Base-by-base conservation (phyloP, 352 stramenopile genomes). In the Phytophthora pini region DNA sequence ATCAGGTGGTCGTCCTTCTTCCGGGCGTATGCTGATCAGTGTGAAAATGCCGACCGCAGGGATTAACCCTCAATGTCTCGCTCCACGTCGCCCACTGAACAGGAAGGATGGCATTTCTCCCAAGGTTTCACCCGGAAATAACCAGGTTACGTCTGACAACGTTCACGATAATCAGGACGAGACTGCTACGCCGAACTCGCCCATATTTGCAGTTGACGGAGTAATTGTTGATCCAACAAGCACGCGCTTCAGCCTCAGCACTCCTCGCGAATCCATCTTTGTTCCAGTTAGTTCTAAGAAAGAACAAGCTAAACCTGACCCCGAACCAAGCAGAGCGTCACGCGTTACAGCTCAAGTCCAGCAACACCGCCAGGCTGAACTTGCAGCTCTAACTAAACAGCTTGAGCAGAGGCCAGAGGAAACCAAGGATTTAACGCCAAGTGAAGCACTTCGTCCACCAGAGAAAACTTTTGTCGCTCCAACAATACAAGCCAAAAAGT, bases 181-280 rank as follows among this genome's bases (percentile, higher is more conserved):
- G 10, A 29, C 41, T 20, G 9, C 10, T 4, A 27, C 10, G 26
- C 3, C 11, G 20, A 36, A 45, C 11, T 17, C 31, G 39, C 51
- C 39, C 22, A 13, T 41, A 51, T 15, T 49, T 39, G 13, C 39
- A 34, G 48, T 73, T 29, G 47, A 61, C 17, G 65, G 65, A 22
- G 45, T 32, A 36, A 62, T 49, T 15, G 40, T 62, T 40, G 53
- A 59, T 3, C 44, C 50, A 12, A 44, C 32, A 34, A 59, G 39
- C n/a, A 44, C 48, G 2, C 74, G 74, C 8, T 74, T 74, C 38
- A 34, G 40, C 8, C 51, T 89, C 15, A 36, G 61, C 11, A 84
- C 80, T 11, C 70, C 70, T 26, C 70, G 74, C 9, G 78, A 89
- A 64, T 88, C 79, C 27, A 86, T 89, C 6, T 86, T 76, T 34